phyloP scores from a whole-genome alignment of 2,329 filamentous ascomycete species.

The Huntiella moniliformis region DNA sequence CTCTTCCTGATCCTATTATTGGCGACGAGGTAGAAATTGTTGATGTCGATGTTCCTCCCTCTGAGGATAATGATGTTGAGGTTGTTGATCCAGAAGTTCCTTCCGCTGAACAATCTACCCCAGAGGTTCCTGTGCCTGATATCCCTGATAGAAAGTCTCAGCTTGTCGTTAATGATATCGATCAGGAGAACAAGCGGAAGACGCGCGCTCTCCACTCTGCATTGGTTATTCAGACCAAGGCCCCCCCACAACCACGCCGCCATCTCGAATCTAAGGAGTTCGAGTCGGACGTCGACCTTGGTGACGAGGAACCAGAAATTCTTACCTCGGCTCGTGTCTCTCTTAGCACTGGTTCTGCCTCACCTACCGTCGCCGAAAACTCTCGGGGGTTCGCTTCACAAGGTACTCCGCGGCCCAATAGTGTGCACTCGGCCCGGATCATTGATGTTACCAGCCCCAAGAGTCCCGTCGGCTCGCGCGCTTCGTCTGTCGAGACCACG shows the following conservation, averaged over 20 bases:
- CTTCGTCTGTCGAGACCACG: slow-evolving; percentile 26
- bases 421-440: slow-evolving; percentile 36
- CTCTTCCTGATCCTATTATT: slow-evolving; percentile 18
- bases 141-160: neutral
- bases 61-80: neutral
- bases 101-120: neutral
- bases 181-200: slow-evolving; percentile 7
- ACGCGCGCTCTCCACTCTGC: slow-evolving; percentile 9
- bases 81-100: neutral
- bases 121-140: neutral
- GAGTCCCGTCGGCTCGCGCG: slow-evolving; percentile 30
- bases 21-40: slow-evolving; percentile 8
- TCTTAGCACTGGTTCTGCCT: slow-evolving; percentile 28
- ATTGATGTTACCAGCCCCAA: slow-evolving; percentile 36
- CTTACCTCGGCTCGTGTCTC: slow-evolving; percentile 38
- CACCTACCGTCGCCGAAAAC: slow-evolving; percentile 29
- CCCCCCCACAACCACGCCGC: slow-evolving; percentile 1
- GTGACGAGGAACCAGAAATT: slow-evolving; percentile 34
- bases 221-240: slow-evolving; percentile 9
- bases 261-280: slow-evolving; percentile 7
- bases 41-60: neutral
- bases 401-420: slow-evolving; percentile 22
- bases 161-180: neutral
- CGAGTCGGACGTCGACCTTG: slow-evolving; percentile 18
- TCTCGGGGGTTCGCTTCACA: slow-evolving; percentile 22